A percentile compares a stretch with the other conserved stretches of the same genome.
Evolutionary conservation across 139 green algal genomes (phyloP).

Genomic region (Coccomyxa sp.): DNA sequence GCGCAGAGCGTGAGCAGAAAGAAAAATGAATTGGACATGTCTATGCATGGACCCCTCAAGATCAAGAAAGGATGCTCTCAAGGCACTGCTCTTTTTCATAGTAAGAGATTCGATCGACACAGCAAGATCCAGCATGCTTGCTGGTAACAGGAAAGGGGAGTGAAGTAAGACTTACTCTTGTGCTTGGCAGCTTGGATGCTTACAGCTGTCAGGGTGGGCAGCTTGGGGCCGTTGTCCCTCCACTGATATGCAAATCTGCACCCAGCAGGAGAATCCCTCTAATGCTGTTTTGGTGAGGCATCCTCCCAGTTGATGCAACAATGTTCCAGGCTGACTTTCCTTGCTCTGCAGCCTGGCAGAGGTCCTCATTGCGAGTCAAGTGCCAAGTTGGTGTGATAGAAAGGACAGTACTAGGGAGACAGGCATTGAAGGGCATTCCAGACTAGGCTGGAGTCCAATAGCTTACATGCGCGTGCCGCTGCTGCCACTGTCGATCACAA

Average conservation of each 20-base stretch:
- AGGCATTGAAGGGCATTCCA: neutral
- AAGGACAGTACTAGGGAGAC: neutral
- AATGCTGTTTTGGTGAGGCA: neutral
- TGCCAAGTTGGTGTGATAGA: no score
- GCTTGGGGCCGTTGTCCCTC: neutral
- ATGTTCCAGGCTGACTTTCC: no score
- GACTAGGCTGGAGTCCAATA: neutral
- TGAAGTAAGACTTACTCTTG: constrained; percentile 6
- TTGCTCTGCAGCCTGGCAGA: no score
- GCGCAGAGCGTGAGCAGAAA: neutral
- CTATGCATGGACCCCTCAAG: neutral
- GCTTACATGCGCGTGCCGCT: constrained; percentile 64
- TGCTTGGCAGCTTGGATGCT: constrained; percentile 2
- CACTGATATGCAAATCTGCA: constrained; percentile 33
- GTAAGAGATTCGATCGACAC: neutral
- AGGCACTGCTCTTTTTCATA: no score
- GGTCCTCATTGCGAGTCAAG: no score
- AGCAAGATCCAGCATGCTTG: neutral
- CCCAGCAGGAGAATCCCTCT: neutral
- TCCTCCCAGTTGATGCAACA: neutral
- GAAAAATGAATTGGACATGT: neutral
- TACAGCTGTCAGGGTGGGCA: constrained; percentile 10
- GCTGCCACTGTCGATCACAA: constrained; percentile 66
- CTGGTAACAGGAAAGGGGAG: neutral
- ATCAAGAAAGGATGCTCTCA: neutral